These are phyloP conservation scores for Colletotrichum lindemuthianum DNA, from an alignment of 2,329 filamentous ascomycete species.

Conservation along the genomic window DNA sequence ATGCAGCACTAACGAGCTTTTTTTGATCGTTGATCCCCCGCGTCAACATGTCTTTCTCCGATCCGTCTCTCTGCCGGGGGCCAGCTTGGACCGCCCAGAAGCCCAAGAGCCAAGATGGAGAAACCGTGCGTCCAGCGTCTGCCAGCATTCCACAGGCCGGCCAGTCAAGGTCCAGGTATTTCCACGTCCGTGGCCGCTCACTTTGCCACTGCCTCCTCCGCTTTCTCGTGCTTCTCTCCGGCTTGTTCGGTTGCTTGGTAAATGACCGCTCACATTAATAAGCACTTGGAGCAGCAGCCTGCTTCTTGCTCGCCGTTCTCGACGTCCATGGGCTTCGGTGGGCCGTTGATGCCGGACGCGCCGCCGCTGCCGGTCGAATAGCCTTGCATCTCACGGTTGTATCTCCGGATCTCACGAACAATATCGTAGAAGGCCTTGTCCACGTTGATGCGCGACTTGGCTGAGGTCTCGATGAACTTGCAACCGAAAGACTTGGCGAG, in stretches of 20 bases:
- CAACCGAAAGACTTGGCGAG: conserved; percentile 89
- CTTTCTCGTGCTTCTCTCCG: conserved; percentile 2
- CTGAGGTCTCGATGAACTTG: conserved; percentile 99
- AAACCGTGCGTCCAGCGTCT: conserved; percentile 30
- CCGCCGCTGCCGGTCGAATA: conserved; percentile 78
- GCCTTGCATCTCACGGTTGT: conserved; percentile 97
- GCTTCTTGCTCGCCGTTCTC: conserved; percentile 73
- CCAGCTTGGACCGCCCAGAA: conserved; percentile 30
- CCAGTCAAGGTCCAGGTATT: conserved; percentile 30
- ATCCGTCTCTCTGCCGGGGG: conserved; percentile 16
- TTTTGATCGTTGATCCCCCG: conserved; percentile 35
- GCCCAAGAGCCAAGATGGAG: conserved; percentile 26
- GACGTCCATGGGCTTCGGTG: conserved; percentile 80
- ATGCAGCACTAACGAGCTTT: conserved; percentile 47
- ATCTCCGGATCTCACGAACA: conserved; percentile 95
- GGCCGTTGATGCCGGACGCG: conserved; percentile 69
- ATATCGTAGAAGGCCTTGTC: conserved; percentile 99
- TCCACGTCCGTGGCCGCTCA: conserved; percentile 23
- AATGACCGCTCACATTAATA: conserved; percentile 76
- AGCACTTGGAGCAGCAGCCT: conserved; percentile 87
- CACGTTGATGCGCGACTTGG: conserved; percentile 97
- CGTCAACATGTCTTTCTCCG: conserved; percentile 28
- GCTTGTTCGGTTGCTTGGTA: background rate
- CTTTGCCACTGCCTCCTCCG: conserved; percentile 19
- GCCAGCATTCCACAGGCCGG: conserved; percentile 20